Evolutionary conservation across 2,329 filamentous ascomycete genomes (phyloP).

Genomic region (Pseudophaeomoniella oleicola): DNA sequence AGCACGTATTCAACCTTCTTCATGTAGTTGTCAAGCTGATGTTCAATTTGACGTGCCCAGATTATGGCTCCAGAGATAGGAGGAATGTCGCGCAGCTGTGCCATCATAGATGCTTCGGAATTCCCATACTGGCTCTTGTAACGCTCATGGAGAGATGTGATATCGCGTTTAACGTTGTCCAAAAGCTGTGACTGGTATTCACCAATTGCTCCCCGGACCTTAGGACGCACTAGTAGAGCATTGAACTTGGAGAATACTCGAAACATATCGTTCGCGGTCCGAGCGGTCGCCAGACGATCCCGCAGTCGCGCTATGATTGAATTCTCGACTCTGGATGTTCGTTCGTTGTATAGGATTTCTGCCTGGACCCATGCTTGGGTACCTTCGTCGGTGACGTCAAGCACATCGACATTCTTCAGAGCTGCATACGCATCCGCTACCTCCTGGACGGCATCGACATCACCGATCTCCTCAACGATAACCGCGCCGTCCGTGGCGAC

Average conservation of each 20-base stretch:
- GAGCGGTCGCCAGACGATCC: conserved; percentile 85
- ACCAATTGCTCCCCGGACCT: conserved; percentile 93
- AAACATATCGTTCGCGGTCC: conserved; percentile 99
- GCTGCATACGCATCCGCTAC: conserved; percentile 90
- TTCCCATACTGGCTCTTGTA: conserved; percentile 99
- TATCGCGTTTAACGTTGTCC: conserved; percentile 94
- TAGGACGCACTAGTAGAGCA: conserved; percentile 93
- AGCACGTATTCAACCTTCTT: conserved; percentile 97
- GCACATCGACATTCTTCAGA: conserved; percentile 82
- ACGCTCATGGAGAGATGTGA: conserved; percentile 80
- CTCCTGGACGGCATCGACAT: conserved; percentile 93
- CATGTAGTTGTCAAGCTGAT: conserved; percentile 93
- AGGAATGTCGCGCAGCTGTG: conserved; percentile 85
- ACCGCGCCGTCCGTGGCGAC: conserved; percentile 44
- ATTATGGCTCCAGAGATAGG: conserved; percentile 95
- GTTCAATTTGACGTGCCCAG: conserved; percentile 93
- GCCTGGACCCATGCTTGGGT: conserved; percentile 87
- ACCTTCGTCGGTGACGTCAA: conserved; percentile 81
- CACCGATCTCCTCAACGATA: conserved; percentile 85
- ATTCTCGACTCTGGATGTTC: conserved; percentile 93
- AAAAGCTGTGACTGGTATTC: conserved; percentile 98
- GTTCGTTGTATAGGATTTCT: conserved; percentile 92
- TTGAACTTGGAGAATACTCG: conserved; percentile 99
- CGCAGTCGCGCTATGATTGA: conserved; percentile 91
- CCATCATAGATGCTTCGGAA: conserved; percentile 96